Conservation (phyloP, 257 asterid species). For the Solanum clarkiae region DNA sequence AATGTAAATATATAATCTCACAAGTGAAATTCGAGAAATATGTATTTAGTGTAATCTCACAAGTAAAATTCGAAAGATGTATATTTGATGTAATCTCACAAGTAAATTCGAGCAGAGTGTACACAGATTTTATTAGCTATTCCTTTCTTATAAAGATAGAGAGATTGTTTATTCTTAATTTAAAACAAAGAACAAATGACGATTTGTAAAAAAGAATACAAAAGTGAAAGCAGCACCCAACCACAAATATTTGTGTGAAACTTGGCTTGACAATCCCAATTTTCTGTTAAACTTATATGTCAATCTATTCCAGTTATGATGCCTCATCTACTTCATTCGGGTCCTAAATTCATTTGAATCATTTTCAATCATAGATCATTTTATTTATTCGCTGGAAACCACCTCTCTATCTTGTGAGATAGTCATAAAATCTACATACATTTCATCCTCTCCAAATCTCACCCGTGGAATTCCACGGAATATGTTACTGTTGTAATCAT, state of each 20-base stretch:
- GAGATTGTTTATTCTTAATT: rapidly evolving
- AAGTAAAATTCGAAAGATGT: no score
- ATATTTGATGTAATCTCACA: neutral
- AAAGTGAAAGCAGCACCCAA: neutral
- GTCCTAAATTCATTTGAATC: no score
- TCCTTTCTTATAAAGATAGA: neutral
- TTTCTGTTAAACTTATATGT: neutral
- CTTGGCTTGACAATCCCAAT: neutral
- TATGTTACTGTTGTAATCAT: no score
- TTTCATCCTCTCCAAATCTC: no score
- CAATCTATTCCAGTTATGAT: neutral
- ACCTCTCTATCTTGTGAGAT: no score
- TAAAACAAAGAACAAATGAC: neutral
- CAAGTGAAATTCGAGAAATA: no score
- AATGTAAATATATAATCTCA: no score
- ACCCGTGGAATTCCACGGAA: no score
- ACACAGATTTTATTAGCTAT: rapidly evolving
- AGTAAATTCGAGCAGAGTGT: neutral
- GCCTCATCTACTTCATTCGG: neutral
- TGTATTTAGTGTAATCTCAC: no score
- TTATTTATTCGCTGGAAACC: no score
- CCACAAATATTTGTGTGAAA: neutral
- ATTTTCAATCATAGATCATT: no score
- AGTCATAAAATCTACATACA: no score
- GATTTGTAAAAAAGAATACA: rapidly evolving